Base-by-base conservation (phyloP, 495 filamentous ascomycete species). In the Aspergillus bertholletiae region DNA sequence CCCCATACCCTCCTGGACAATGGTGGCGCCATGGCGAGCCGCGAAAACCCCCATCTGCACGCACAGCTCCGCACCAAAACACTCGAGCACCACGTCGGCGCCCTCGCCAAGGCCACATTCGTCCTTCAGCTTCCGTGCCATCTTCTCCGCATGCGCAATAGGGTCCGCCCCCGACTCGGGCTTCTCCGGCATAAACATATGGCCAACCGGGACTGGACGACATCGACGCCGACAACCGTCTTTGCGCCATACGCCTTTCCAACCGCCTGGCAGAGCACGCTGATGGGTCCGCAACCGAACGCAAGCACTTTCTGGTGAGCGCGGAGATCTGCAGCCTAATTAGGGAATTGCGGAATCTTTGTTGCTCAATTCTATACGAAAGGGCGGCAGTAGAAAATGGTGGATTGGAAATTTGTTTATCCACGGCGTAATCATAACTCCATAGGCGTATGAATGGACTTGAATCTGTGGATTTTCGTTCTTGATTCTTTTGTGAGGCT, bases 1-100 rank as follows among this genome's bases (percentile, higher is more conserved):
- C 53, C 89, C 90, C 83, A 94, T 90, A 27, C 90, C 90, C 54
- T 80, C 90, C 74, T 94, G 90, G 2, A 93, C 88, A 63, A 88
- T 92, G 0, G 85, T 86, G 15, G 88, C 90, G 21, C 90, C 89
- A 37, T 75, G 65, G 46, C 83, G 74, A 7, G 89, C 78, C 21
- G 76, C 78, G 69, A 92, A 82, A 49, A 94, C 78, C 8, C 79
- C 81, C 0, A 84, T 75, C 66, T 91, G 84, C 61, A 95, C 88
- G 40, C 80, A 86, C 2, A 80, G 78, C 65, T 89, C 86, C 2
- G 88, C 90, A 34, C 90, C 90, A 17, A 78, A 83, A 17, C 88
- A 88, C 71, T 95, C 90, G 53, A 95, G 88, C 18, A 87, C 85
- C 5, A 83, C 80, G 68, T 92, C 85, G 7, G 86, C 84, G 7